Percentiles rank a stretch among this genome's conserved stretches.
Conservation (phyloP, 495 filamentous ascomycete species). For the Penicillium cinerascens region DNA sequence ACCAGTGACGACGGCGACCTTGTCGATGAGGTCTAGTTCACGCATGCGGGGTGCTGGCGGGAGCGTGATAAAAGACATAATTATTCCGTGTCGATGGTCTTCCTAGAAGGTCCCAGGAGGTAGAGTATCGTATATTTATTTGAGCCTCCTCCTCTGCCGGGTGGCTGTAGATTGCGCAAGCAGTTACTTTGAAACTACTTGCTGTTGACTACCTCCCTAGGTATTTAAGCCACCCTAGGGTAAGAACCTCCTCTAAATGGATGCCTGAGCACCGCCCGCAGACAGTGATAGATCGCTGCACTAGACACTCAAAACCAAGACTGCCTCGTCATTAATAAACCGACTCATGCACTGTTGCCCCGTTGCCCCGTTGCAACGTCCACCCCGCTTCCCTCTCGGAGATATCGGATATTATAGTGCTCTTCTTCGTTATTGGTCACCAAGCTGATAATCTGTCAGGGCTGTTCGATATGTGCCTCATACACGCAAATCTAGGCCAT, state of each 20-base stretch:
- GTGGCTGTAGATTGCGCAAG: background rate
- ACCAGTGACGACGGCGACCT: constrained; percentile 21
- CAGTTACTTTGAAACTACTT: too few relatives aligned
- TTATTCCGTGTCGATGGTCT: background rate
- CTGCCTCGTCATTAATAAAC: background rate
- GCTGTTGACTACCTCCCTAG: too few relatives aligned
- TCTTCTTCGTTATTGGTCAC: too few relatives aligned
- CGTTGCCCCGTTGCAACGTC: too few relatives aligned
- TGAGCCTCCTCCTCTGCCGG: background rate
- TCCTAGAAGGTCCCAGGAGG: background rate
- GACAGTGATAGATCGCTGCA: background rate
- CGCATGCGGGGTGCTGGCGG: background rate
- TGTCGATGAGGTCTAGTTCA: background rate
- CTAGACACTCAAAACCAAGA: background rate
- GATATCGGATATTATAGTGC: too few relatives aligned
- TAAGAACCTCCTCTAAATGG: background rate
- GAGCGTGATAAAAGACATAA: background rate
- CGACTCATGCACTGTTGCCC: background rate
- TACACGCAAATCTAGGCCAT: too few relatives aligned
- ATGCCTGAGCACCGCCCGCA: too few relatives aligned
- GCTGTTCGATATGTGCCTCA: too few relatives aligned
- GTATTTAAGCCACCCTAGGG: too few relatives aligned
- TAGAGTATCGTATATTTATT: background rate
- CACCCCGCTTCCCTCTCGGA: background rate
- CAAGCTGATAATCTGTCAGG: too few relatives aligned